Percentiles rank a stretch among this genome's conserved stretches.
These are phyloP conservation scores for Apiotrichum sp. DNA, from an alignment of 1,284 basidiomycete genomes.

Conservation along the genomic window DNA sequence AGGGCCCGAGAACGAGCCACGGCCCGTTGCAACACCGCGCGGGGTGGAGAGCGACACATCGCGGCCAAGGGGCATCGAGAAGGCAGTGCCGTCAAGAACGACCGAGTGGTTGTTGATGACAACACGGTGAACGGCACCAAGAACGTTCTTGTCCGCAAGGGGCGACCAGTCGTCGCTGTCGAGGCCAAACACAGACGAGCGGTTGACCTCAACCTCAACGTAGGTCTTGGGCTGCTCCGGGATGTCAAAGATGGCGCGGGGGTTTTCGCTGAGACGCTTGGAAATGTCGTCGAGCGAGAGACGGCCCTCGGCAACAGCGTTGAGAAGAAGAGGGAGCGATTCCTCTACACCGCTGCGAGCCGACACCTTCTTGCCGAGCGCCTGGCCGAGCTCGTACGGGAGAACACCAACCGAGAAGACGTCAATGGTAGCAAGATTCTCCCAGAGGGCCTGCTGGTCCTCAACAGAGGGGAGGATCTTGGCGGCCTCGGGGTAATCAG, in stretches of 20 bases:
- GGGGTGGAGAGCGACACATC: slow-evolving; percentile 71
- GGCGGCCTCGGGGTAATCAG: slow-evolving; percentile 62
- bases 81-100: slow-evolving; percentile 75
- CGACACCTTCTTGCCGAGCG: slow-evolving; percentile 61
- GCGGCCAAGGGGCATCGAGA: slow-evolving; percentile 61
- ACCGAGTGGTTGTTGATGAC: slow-evolving; percentile 83
- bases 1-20: slow-evolving; percentile 39
- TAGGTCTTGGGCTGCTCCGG: slow-evolving; percentile 79
- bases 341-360: slow-evolving; percentile 80
- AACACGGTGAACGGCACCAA: slow-evolving; percentile 83
- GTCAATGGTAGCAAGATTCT: slow-evolving; percentile 77
- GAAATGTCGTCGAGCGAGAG: slow-evolving; percentile 80
- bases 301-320: slow-evolving; percentile 72
- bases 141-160: slow-evolving; percentile 59
- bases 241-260: slow-evolving; percentile 83
- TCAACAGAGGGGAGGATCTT: slow-evolving; percentile 65
- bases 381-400: slow-evolving; percentile 70
- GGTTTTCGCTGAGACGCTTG: slow-evolving; percentile 79
- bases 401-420: slow-evolving; percentile 82
- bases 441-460: slow-evolving; percentile 84
- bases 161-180: slow-evolving; percentile 72
- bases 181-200: slow-evolving; percentile 57
- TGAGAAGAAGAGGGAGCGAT: slow-evolving; percentile 77
- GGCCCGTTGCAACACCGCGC: slow-evolving; percentile 22
- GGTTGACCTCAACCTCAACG: slow-evolving; percentile 86